phyloP scores from a whole-genome alignment of 768 basidiomycete genomes.

The Collybia sordida region DNA sequence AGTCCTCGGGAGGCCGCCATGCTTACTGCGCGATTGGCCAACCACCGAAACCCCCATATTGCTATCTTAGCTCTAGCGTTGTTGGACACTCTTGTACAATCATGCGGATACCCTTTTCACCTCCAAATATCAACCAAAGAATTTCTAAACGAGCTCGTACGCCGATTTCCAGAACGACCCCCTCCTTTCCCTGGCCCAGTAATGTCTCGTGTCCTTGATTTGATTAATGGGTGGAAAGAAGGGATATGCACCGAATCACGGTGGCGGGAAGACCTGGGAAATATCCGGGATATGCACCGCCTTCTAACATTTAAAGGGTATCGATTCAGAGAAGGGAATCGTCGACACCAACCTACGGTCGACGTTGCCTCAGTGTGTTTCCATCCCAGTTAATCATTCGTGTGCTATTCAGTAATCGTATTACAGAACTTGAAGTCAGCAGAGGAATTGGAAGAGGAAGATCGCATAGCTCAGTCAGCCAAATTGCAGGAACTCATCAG shows the following conservation, averaged over 20 bases:
- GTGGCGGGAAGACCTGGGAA: slow-evolving; percentile 95
- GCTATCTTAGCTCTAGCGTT: slow-evolving; percentile 83
- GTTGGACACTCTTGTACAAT: slow-evolving; percentile 89
- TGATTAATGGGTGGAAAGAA: slow-evolving; percentile 94
- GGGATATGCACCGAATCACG: slow-evolving; percentile 85
- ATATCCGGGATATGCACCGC: slow-evolving; percentile 97
- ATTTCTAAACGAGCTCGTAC: slow-evolving; percentile 96
- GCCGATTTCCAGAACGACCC: slow-evolving; percentile 96
- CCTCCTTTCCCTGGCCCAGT: slow-evolving; percentile 93
- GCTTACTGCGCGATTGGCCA: slow-evolving; percentile 78
- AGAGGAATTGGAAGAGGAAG: slow-evolving; percentile 94
- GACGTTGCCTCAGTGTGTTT: slow-evolving; percentile 43
- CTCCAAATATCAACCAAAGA: slow-evolving; percentile 97
- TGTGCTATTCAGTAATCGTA: not conserved
- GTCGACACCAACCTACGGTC: slow-evolving; percentile 30
- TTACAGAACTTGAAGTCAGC: slow-evolving; percentile 87
- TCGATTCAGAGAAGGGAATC: slow-evolving; percentile 59
- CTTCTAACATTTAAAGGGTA: slow-evolving; percentile 92
- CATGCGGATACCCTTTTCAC: slow-evolving; percentile 96
- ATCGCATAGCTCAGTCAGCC: slow-evolving; percentile 91
- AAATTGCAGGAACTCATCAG: slow-evolving; percentile 99
- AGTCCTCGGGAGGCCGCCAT: slow-evolving; percentile 93
- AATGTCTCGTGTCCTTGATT: slow-evolving; percentile 91
- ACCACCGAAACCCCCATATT: slow-evolving; percentile 92
- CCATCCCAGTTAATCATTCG: not conserved